phyloP scores from a whole-genome alignment of 805 yeast species.

The Monosporozyma solicola region DNA sequence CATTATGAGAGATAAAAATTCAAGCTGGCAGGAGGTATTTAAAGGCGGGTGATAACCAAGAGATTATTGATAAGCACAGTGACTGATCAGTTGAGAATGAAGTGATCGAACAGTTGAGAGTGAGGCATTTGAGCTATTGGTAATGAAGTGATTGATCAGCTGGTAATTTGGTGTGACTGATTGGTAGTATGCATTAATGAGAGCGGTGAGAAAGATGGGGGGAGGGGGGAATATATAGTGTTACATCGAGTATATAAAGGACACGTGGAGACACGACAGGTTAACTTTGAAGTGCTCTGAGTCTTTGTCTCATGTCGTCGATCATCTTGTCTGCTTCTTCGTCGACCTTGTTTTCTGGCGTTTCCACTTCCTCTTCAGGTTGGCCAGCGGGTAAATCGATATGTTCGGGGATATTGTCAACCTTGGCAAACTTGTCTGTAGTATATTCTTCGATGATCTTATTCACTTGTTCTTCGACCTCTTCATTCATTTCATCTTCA shows the following conservation, averaged over 20 bases:
- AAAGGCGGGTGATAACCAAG: not conserved
- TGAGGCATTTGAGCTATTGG: too few species aligned
- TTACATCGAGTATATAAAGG: not conserved
- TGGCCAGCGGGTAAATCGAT: slow-evolving; percentile 15
- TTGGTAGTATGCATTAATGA: not conserved
- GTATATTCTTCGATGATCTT: slow-evolving; percentile 45
- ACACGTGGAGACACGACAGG: too few species aligned
- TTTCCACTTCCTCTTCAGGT: slow-evolving; percentile 27
- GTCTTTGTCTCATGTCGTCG: slow-evolving; percentile 80
- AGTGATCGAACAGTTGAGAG: not conserved
- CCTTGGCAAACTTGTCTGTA: slow-evolving; percentile 34
- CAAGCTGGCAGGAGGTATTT: not conserved
- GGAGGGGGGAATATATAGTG: not conserved
- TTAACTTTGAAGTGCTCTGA: slow-evolving; percentile 68
- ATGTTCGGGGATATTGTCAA: slow-evolving; percentile 29
- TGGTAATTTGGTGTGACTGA: not conserved
- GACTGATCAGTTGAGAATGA: not conserved
- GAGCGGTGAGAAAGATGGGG: not conserved
- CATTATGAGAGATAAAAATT: not conserved
- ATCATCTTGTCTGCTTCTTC: slow-evolving; percentile 69
- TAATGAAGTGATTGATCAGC: not conserved
- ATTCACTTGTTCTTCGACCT: slow-evolving; percentile 59
- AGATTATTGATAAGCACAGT: too few species aligned
- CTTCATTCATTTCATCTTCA: slow-evolving; percentile 59
- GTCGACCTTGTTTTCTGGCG: slow-evolving; percentile 37